These are phyloP conservation scores for Trapa incisa DNA, from an alignment of 345 rosid species.

Conservation along the genomic window DNA sequence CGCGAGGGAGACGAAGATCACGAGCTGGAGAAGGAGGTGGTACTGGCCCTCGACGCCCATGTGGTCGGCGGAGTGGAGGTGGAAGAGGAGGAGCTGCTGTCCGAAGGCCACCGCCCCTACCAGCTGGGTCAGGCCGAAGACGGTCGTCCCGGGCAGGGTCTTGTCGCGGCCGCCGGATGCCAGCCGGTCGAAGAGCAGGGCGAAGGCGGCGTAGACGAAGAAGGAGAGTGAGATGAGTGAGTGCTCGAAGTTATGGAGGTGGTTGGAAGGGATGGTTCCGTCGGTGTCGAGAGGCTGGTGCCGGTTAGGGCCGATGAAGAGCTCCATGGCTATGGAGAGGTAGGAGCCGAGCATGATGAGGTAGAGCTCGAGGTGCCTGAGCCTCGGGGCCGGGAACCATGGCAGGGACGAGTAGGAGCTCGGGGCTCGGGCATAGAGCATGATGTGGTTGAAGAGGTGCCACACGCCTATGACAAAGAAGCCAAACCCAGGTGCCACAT, in stretches of 20 bases:
- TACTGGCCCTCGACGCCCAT: constrained; percentile 78
- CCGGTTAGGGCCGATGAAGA: constrained; percentile 54
- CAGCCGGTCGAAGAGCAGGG: constrained; percentile 36
- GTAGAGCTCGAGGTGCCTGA: constrained; percentile 47
- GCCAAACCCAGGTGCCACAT: constrained; percentile 59
- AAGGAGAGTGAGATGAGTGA: constrained; percentile 55
- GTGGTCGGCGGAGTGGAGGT: constrained; percentile 73
- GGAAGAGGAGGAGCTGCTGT: constrained; percentile 65
- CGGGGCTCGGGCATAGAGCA: constrained; percentile 36
- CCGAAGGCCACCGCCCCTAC: constrained; percentile 51
- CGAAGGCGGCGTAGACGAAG: constrained; percentile 46
- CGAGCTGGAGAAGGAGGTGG: constrained; percentile 56
- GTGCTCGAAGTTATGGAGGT: constrained; percentile 84
- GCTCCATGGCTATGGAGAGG: constrained; percentile 62
- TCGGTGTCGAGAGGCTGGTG: constrained; percentile 74
- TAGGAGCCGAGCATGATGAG: constrained; percentile 46
- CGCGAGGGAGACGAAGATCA: constrained; percentile 36
- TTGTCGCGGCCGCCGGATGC: background rate
- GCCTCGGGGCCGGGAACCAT: constrained; percentile 52
- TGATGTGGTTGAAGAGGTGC: constrained; percentile 71
- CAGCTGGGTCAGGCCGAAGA: constrained; percentile 29
- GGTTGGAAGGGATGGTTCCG: constrained; percentile 74
- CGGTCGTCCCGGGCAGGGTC: constrained; percentile 16
- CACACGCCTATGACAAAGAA: constrained; percentile 58
- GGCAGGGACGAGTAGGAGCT: constrained; percentile 36